Evolutionary conservation across 805 yeast genomes (phyloP).

Genomic region (Yueomyces sp.): DNA sequence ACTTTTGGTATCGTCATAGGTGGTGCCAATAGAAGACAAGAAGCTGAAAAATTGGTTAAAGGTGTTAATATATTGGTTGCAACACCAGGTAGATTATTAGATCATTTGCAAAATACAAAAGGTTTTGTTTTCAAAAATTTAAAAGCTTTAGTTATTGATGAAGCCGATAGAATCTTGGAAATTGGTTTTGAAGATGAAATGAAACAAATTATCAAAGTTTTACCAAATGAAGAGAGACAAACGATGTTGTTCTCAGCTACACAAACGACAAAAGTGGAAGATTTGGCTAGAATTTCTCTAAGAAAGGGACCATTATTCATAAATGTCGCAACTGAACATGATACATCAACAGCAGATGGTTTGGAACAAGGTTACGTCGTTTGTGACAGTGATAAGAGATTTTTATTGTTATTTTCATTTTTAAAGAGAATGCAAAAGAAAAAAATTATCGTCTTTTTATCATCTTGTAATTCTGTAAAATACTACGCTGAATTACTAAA

Average conservation of each 20-base stretch:
- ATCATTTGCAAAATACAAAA: conserved; percentile 89
- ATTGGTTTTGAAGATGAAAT: conserved; percentile 98
- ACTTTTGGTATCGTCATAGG: conserved; percentile 96
- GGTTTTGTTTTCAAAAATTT: conserved; percentile 91
- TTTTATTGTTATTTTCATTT: conserved; percentile 79
- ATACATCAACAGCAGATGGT: conserved; percentile 87
- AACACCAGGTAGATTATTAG: conserved; percentile 93
- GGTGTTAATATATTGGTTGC: conserved; percentile 93
- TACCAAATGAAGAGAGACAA: conserved; percentile 89
- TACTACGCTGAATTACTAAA: conserved; percentile 90
- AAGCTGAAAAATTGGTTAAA: conserved; percentile 84
- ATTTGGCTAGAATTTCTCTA: conserved; percentile 89
- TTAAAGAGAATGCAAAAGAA: conserved; percentile 85
- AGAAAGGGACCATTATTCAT: conserved; percentile 89
- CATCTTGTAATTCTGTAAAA: conserved; percentile 94
- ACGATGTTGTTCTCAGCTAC: conserved; percentile 98
- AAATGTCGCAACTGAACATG: conserved; percentile 77
- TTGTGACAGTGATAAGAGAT: conserved; percentile 92
- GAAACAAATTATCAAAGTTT: conserved; percentile 87
- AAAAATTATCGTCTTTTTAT: conserved; percentile 84
- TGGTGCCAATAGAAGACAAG: conserved; percentile 95
- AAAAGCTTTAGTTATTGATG: conserved; percentile 90
- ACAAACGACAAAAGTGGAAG: conserved; percentile 97
- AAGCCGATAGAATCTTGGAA: conserved; percentile 95
- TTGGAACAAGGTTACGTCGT: conserved; percentile 97